These are phyloP conservation scores for Botrytis tulipae DNA, from an alignment of 2,329 filamentous ascomycete genomes.

Conservation along the genomic window DNA sequence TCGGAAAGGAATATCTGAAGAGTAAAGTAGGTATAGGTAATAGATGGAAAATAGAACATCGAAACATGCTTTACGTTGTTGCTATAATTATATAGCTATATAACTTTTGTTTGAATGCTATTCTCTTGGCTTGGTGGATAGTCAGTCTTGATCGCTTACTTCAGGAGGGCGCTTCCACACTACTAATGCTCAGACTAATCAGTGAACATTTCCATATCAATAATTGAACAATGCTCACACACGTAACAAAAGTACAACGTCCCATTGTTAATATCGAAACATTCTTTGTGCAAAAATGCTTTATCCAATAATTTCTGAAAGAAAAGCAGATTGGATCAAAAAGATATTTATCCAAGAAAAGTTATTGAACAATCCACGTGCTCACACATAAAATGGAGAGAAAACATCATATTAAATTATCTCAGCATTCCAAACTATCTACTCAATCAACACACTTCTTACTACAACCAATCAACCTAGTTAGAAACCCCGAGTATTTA, in stretches of 20 bases:
- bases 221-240: background rate
- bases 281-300: background rate
- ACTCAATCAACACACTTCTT: background rate
- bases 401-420: background rate
- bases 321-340: background rate
- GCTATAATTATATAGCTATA: background rate
- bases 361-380: background rate
- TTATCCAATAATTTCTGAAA: background rate
- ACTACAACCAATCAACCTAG: background rate
- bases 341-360: background rate
- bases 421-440: background rate
- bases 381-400: background rate
- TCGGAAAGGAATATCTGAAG: background rate
- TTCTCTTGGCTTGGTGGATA: background rate
- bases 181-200: background rate
- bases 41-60: background rate
- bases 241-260: background rate
- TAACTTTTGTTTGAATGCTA: background rate
- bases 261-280: background rate
- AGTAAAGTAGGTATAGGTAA: background rate
- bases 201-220: background rate
- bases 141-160: background rate
- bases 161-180: background rate
- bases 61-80: fast-evolving
- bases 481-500: background rate